phyloP scores from a whole-genome alignment of 225 moss, liverwort and hornwort genomes.

The Bryoerythrophyllum caledonicum region DNA sequence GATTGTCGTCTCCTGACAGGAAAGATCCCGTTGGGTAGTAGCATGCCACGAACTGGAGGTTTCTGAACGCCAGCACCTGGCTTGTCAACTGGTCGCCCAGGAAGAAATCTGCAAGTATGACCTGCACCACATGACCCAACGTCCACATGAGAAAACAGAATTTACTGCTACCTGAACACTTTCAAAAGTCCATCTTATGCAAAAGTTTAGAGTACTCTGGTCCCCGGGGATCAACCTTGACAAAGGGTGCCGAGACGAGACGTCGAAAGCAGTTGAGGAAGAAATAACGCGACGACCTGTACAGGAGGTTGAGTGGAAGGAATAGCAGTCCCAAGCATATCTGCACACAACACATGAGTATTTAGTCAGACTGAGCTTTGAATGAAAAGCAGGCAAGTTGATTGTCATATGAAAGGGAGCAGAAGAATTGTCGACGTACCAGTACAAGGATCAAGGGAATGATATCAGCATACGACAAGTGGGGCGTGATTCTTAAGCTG shows the following conservation, averaged over 20 bases:
- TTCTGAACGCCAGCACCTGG: conserved; percentile 58
- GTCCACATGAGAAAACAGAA: neutral
- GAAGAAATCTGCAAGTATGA: conserved; percentile 71
- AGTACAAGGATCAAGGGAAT: conserved; percentile 54
- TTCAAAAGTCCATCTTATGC: too few species aligned
- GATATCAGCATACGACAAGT: conserved; percentile 29
- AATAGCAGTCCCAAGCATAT: conserved; percentile 42
- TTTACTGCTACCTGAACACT: too few species aligned
- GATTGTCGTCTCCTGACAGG: conserved; percentile 22
- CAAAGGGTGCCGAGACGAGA: conserved; percentile 47
- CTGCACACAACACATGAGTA: conserved; percentile 31
- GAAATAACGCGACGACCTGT: conserved; percentile 56
- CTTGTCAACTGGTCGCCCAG: conserved; percentile 79
- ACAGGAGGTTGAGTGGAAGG: conserved; percentile 54
- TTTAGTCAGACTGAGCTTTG: neutral
- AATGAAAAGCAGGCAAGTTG: neutral
- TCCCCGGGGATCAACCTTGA: conserved; percentile 47
- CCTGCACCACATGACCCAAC: conserved; percentile 35
- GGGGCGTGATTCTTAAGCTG: neutral
- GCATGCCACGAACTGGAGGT: conserved; percentile 54
- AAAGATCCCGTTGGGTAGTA: conserved; percentile 66
- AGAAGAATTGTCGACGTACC: conserved; percentile 27
- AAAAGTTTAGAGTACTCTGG: neutral
- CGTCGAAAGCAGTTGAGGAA: conserved; percentile 52
- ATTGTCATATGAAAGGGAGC: neutral